Base-by-base conservation (phyloP, 2,329 filamentous ascomycete genomes). In the Penicillium verrucosum region DNA sequence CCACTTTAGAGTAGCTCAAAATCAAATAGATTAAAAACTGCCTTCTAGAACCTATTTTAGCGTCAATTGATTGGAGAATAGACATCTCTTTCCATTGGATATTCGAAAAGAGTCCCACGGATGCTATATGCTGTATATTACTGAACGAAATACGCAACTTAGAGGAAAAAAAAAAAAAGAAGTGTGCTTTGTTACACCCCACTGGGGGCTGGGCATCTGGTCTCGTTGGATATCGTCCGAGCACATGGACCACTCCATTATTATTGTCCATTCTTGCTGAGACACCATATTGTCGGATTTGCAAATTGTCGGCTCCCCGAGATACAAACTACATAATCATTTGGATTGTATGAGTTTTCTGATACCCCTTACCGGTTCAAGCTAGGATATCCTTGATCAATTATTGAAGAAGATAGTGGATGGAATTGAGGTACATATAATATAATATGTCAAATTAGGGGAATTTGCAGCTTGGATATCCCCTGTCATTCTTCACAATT, bases 31-130 rank as follows among this genome's bases (percentile, higher is more conserved):
- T 61, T 48, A 58, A 58, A 59, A 54, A 59, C 48, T 23, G 59
- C 52, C 59, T 65, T 66, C 62, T 65, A 64, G 64, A 66, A 65
- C 54, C 29, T 18, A 46, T 54, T 61, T 56, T 60, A 58, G 53
- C 52, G 47, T 51, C 49, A 54, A 29, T 51, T 56, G 42, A 51
- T 34, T 37, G 21, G 21, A 44, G 23, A 44, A 38, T 34, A 37
- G n/a, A 37, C 38, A 45, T 40, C n/a, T 51, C 30, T 43, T 43
- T 32, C 47, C 21, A 25, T 44, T 12, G 32, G 18, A 18, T 7
- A 23, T 44, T 21, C 4, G 29, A 25, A 34, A 34, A 18, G 18
- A 34, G 38, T 43, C 34, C 11, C 48, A 42, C 21, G 32, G 41
- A 29, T 50, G 36, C 18, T 27, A 27, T 42, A 11, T 45, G 18